Percentiles rank a stretch among this genome's conserved stretches.
Conservation (phyloP, 2,329 filamentous ascomycete genomes). For the Arthroderma sp. region DNA sequence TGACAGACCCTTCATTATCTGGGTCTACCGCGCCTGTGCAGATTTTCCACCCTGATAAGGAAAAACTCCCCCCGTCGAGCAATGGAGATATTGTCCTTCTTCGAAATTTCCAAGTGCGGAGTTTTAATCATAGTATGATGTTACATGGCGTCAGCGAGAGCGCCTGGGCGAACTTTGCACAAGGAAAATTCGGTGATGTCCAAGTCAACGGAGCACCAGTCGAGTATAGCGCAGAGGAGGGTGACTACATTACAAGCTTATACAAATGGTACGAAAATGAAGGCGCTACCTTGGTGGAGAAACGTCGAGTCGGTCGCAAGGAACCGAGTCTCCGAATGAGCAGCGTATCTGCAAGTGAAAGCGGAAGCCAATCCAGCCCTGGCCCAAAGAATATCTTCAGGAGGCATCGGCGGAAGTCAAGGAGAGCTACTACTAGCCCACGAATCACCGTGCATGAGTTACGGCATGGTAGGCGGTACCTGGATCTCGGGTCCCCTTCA, state of each 20-base stretch:
- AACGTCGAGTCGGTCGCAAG: constrained; percentile 12
- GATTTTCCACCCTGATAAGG: constrained; percentile 29
- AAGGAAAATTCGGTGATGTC: constrained; percentile 15
- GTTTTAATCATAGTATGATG: constrained; percentile 25
- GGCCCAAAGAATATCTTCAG: constrained; percentile 6
- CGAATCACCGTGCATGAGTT: constrained; percentile 31
- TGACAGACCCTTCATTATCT: constrained; percentile 33
- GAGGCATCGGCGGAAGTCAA: constrained; percentile 4
- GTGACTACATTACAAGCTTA: constrained; percentile 21
- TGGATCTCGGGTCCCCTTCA: constrained; percentile 27
- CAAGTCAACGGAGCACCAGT: constrained; percentile 26
- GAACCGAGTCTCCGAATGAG: constrained; percentile 14
- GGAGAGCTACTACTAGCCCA: constrained; percentile 16
- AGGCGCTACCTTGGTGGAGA: constrained; percentile 23
- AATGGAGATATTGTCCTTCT: constrained; percentile 33
- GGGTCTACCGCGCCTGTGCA: constrained; percentile 27
- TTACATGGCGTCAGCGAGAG: constrained; percentile 31
- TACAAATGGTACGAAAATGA: constrained; percentile 29
- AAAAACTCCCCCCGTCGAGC: constrained; percentile 24
- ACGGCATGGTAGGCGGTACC: constrained; percentile 29
- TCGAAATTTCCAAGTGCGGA: constrained; percentile 34
- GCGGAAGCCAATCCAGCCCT: constrained; percentile 5
- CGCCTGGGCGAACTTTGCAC: constrained; percentile 34
- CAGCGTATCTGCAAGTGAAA: constrained; percentile 22
- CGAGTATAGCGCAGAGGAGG: constrained; percentile 28